Percentiles rank a stretch among this genome's conserved stretches.
phyloP scores from a whole-genome alignment of 495 filamentous ascomycete genomes.

The Rusavskia elegans region DNA sequence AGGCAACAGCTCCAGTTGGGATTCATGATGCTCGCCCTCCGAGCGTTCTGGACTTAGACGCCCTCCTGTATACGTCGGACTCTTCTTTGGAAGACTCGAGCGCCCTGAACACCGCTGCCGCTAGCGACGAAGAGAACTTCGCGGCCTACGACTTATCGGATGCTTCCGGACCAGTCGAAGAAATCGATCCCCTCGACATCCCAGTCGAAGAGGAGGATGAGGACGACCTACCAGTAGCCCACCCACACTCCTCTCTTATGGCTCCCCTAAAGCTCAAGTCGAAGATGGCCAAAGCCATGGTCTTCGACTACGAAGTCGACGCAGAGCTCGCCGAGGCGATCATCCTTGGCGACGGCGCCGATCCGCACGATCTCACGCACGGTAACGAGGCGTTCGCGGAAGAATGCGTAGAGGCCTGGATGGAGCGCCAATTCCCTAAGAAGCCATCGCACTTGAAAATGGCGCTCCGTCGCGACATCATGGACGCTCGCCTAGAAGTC shows the following conservation, averaged over 20 bases:
- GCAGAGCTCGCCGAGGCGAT: background rate
- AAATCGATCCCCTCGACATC: background rate
- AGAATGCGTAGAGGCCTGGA: background rate
- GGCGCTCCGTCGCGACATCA: background rate
- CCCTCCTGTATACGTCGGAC: background rate
- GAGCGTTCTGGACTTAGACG: constrained; percentile 1
- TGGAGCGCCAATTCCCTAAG: background rate
- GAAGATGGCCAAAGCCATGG: background rate
- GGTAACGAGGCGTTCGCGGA: background rate
- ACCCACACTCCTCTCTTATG: background rate
- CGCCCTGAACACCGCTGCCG: background rate
- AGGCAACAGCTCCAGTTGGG: background rate
- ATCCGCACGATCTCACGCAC: background rate
- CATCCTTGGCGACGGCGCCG: background rate
- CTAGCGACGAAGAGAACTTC: constrained; percentile 13
- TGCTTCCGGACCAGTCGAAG: background rate
- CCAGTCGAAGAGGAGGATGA: background rate
- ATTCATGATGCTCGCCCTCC: background rate
- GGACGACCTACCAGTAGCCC: background rate
- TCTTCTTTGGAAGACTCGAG: background rate
- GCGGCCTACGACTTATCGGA: background rate
- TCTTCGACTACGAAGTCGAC: background rate
- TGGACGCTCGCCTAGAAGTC: background rate
- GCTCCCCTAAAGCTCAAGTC: background rate
- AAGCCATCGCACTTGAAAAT: background rate